Evolutionary conservation across 768 basidiomycete genomes (phyloP).

Genomic region (Hysterangium stoloniferum): DNA sequence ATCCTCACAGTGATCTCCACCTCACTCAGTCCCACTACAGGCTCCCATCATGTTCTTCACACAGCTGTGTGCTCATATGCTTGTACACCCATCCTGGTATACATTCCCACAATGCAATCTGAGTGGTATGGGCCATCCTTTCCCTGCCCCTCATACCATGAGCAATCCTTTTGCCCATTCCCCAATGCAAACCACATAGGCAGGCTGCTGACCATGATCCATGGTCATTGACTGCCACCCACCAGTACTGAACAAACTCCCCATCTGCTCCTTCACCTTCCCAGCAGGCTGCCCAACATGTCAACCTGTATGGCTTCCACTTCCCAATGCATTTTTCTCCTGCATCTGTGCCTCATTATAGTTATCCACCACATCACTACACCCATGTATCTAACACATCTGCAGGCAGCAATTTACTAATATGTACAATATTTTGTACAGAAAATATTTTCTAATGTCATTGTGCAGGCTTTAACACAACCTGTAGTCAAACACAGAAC

Average conservation of each 20-base stretch:
- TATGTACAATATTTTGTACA: no score
- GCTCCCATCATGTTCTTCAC: slow-evolving; percentile 26
- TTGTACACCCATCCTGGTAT: slow-evolving; percentile 17
- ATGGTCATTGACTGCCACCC: slow-evolving; percentile 19
- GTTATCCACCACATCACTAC: slow-evolving; percentile 14
- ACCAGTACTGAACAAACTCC: not conserved
- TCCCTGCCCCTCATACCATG: not conserved
- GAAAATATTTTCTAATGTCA: no score
- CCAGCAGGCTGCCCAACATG: slow-evolving; percentile 26
- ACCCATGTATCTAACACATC: slow-evolving; percentile 5
- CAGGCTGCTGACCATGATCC: slow-evolving; percentile 16
- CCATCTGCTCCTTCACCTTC: slow-evolving; percentile 20
- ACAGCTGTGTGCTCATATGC: no score
- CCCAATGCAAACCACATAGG: not conserved
- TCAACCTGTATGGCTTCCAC: no score
- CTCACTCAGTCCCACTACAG: slow-evolving; percentile 2
- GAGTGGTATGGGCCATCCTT: not conserved
- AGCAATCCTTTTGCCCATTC: not conserved
- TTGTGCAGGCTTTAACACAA: no score
- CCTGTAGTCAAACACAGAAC: no score
- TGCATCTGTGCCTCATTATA: slow-evolving; percentile 15
- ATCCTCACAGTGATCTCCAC: slow-evolving; percentile 1
- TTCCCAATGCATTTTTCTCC: slow-evolving; percentile 16
- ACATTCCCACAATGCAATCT: slow-evolving; percentile 7
- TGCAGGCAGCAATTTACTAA: no score